These are phyloP conservation scores for Globisporangium mamillatum DNA, from an alignment of 352 stramenopile species.

Conservation along the genomic window DNA sequence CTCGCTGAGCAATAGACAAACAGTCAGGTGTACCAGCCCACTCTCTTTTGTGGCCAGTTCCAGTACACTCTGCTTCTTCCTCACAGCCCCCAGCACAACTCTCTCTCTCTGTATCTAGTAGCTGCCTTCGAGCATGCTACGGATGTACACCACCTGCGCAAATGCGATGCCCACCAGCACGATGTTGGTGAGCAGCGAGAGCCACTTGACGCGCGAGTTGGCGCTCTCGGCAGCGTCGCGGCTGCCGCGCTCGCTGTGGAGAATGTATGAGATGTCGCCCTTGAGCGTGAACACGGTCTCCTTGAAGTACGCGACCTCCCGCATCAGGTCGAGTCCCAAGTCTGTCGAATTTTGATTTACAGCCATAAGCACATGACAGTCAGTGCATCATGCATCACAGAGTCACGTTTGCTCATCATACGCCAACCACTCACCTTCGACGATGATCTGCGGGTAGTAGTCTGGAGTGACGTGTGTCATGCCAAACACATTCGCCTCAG, in stretches of 20 bases:
- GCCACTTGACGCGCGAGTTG: constrained; percentile 81
- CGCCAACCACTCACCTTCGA: constrained; percentile 43
- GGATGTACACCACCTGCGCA: constrained; percentile 83
- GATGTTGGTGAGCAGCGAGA: constrained; percentile 75
- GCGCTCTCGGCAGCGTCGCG: constrained; percentile 75
- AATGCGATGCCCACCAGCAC: constrained; percentile 76
- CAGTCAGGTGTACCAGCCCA: background rate
- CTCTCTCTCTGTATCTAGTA: constrained; percentile 37
- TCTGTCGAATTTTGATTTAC: constrained; percentile 24
- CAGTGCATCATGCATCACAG: background rate
- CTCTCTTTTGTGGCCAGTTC: constrained; percentile 1
- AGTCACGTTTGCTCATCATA: background rate
- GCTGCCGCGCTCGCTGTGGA: constrained; percentile 70
- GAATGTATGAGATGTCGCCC: constrained; percentile 80
- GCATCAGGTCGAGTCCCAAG: constrained; percentile 78
- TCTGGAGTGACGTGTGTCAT: constrained; percentile 56
- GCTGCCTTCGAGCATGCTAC: constrained; percentile 70
- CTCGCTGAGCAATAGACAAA: background rate
- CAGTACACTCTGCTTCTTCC: background rate
- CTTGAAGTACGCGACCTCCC: constrained; percentile 76
- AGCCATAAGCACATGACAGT: background rate
- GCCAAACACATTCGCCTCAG: constrained; percentile 49
- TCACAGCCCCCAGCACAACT: background rate
- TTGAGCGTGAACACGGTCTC: constrained; percentile 73
- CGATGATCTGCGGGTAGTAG: constrained; percentile 76